phyloP scores from a whole-genome alignment of 2,329 filamentous ascomycete genomes.

The Fusarium camptoceras region DNA sequence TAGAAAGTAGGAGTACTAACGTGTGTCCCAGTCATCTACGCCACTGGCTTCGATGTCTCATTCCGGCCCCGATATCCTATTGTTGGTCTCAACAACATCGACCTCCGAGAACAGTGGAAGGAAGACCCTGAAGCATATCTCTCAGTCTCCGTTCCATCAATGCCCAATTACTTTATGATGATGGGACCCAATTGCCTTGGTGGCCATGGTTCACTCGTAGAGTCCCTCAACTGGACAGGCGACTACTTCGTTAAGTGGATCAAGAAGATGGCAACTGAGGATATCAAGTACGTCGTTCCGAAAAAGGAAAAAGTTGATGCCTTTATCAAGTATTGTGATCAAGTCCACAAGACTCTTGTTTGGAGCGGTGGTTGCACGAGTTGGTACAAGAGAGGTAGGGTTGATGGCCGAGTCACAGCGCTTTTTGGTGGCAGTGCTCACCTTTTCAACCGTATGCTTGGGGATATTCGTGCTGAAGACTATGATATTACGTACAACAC shows the following conservation, averaged over 20 bases:
- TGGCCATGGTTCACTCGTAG: conserved; percentile 39
- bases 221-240: conserved; percentile 43
- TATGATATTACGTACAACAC: conserved; percentile 40
- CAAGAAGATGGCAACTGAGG: conserved; percentile 41
- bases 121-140: conserved; percentile 48
- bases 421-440: conserved; percentile 42
- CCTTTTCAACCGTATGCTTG: conserved; percentile 38
- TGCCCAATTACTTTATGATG: conserved; percentile 50
- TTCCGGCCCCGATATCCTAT: conserved; percentile 64
- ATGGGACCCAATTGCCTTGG: conserved; percentile 43
- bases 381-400: conserved; percentile 37
- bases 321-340: conserved; percentile 38
- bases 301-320: conserved; percentile 42
- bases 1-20: neutral
- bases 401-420: conserved; percentile 37
- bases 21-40: conserved; percentile 59
- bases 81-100: conserved; percentile 59
- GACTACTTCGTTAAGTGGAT: conserved; percentile 45
- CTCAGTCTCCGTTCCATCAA: conserved; percentile 46
- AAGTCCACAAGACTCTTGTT: conserved; percentile 40
- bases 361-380: conserved; percentile 41
- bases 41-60: conserved; percentile 66
- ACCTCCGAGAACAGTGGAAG: conserved; percentile 65
- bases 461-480: conserved; percentile 39
- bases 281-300: conserved; percentile 38